Conservation (phyloP, 495 filamentous ascomycete species). For the Thermochaetoides thermophila region DNA sequence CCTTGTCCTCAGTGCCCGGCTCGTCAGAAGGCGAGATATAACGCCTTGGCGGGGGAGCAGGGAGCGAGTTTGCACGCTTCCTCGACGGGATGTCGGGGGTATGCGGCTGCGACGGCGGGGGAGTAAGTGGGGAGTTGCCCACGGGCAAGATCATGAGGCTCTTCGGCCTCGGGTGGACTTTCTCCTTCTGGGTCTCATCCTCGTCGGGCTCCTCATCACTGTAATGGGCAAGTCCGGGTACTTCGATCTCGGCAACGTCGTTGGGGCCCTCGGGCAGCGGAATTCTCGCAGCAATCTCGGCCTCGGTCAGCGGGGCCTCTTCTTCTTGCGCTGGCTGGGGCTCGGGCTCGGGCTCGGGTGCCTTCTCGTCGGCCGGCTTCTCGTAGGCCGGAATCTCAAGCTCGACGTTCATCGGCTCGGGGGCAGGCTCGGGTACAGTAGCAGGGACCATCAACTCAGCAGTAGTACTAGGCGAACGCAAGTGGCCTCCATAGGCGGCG, state of each 20-base stretch:
- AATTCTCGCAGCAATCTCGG: slow-evolving; percentile 35
- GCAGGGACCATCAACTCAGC: slow-evolving; percentile 15
- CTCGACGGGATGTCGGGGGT: slow-evolving; percentile 20
- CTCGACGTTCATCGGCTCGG: slow-evolving; percentile 3
- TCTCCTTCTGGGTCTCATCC: too few species aligned
- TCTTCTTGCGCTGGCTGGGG: not conserved
- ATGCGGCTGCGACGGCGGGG: slow-evolving; percentile 19
- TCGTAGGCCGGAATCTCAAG: not conserved
- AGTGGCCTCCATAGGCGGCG: slow-evolving; percentile 9
- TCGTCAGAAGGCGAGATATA: slow-evolving; percentile 7
- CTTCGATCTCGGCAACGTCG: slow-evolving; percentile 61
- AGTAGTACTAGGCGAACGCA: slow-evolving; percentile 25
- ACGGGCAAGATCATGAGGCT: slow-evolving; percentile 41
- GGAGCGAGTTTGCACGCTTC: slow-evolving; percentile 41
- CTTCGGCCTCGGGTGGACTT: slow-evolving; percentile 35
- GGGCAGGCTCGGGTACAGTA: slow-evolving; percentile 12
- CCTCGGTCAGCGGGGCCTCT: slow-evolving; percentile 11
- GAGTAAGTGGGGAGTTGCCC: slow-evolving; percentile 12
- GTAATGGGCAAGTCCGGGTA: slow-evolving; percentile 44
- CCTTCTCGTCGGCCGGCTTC: too few species aligned
- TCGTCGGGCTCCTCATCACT: slow-evolving; percentile 44
- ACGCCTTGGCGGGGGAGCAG: slow-evolving; percentile 20
- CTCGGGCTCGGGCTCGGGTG: not conserved
- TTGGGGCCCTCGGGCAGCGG: slow-evolving; percentile 52
- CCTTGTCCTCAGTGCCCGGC: not conserved